Conservation (phyloP, 1,284 basidiomycete species). For the Sphagnurus paluster region DNA sequence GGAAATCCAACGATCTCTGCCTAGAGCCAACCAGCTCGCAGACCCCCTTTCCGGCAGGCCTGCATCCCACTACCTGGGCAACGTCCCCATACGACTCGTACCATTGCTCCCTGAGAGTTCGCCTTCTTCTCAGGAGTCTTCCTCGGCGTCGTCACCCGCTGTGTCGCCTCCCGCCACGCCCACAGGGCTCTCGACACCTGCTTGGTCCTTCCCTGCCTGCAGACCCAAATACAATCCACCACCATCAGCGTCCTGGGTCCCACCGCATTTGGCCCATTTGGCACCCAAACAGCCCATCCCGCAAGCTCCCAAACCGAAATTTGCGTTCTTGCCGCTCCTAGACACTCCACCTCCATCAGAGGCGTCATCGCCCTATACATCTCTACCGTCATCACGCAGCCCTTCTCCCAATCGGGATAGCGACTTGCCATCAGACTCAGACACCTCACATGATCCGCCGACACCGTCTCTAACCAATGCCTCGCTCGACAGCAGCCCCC, state of each 20-base stretch:
- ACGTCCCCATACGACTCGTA: slow-evolving; percentile 54
- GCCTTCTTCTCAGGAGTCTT: slow-evolving; percentile 3
- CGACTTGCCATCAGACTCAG: slow-evolving; percentile 23
- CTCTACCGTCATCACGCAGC: slow-evolving; percentile 21
- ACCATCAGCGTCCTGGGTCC: slow-evolving; percentile 20
- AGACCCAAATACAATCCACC: slow-evolving; percentile 4
- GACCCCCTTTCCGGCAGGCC: slow-evolving; percentile 38
- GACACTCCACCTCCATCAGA: slow-evolving; percentile 31
- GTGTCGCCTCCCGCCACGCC: slow-evolving; percentile 8
- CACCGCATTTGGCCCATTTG: slow-evolving; percentile 29
- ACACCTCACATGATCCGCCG: slow-evolving; percentile 29
- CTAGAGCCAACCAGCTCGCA: slow-evolving; percentile 47
- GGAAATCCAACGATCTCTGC: slow-evolving; percentile 57
- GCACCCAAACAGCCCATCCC: slow-evolving; percentile 25
- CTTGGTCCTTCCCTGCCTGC: slow-evolving; percentile 16
- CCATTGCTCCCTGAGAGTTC: slow-evolving; percentile 40
- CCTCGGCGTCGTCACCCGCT: slow-evolving; percentile 7
- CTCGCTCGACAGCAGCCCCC: slow-evolving; percentile 38
- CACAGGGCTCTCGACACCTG: not conserved
- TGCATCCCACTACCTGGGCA: slow-evolving; percentile 40
- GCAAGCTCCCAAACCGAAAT: slow-evolving; percentile 30
- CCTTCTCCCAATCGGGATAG: slow-evolving; percentile 19
- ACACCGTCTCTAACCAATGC: slow-evolving; percentile 40
- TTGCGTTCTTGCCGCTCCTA: slow-evolving; percentile 41
- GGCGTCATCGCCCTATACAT: slow-evolving; percentile 17